Percentiles rank a stretch among this genome's conserved stretches.
Evolutionary conservation across 768 basidiomycete genomes (phyloP).

Genomic region (Suillus spraguei): DNA sequence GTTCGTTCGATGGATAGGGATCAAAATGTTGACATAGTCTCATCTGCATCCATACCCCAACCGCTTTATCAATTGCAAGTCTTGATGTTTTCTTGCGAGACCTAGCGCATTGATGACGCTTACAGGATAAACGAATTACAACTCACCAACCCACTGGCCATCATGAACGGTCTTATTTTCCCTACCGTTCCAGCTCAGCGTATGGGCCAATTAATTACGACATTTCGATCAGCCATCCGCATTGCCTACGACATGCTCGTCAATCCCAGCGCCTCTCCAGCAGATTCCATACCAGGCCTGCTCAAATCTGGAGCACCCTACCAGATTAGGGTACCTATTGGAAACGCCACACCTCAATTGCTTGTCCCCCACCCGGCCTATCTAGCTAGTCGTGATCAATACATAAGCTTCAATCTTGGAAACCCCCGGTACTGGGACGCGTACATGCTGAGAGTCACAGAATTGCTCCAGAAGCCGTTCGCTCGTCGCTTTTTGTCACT

Average conservation of each 20-base stretch:
- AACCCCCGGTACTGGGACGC: neutral
- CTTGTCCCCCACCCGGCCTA: neutral
- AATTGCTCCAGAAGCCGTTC: neutral
- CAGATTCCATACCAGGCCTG: neutral
- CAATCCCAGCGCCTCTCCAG: neutral
- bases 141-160: neutral
- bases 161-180: neutral
- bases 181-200: neutral
- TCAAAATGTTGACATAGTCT: too few relatives aligned
- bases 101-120: neutral
- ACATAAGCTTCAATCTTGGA: neutral
- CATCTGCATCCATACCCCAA: neutral
- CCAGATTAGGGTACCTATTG: neutral
- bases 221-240: neutral
- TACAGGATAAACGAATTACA: neutral
- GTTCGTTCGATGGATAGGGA: too few relatives aligned
- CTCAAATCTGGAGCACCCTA: constrained; percentile 1
- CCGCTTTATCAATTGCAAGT: neutral
- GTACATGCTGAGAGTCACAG: neutral
- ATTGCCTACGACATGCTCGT: neutral
- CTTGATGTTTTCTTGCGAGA: neutral
- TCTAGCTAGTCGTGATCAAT: neutral
- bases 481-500: neutral
- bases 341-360: neutral
- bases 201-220: neutral